Evolutionary conservation across 176 grass and related monocot genomes (phyloP).

Genomic region (Coix lacrymajobi): DNA sequence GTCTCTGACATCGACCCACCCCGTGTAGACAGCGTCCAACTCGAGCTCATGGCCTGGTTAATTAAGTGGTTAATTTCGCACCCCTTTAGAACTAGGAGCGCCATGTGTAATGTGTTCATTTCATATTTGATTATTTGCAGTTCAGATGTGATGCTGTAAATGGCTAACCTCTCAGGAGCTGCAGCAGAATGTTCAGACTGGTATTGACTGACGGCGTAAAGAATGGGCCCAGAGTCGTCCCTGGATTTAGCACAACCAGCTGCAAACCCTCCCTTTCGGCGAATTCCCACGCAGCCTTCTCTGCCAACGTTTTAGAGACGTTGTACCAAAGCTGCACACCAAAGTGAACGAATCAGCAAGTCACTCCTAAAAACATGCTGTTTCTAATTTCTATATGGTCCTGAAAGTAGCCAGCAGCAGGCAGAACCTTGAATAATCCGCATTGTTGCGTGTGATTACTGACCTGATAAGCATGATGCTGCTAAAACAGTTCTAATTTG

Average conservation of each 20-base stretch:
- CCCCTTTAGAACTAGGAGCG: background rate
- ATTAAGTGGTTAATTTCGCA: background rate
- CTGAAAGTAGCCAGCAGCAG: background rate
- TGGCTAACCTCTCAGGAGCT: slow-evolving; percentile 25
- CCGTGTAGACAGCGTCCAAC: slow-evolving; percentile 23
- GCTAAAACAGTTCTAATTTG: background rate
- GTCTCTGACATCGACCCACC: slow-evolving; percentile 50
- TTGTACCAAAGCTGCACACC: slow-evolving; percentile 44
- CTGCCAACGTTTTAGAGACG: slow-evolving; percentile 58
- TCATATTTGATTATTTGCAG: background rate
- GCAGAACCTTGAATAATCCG: background rate
- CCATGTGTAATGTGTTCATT: background rate
- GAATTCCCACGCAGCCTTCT: slow-evolving; percentile 59
- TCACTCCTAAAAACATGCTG: background rate
- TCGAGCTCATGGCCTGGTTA: slow-evolving; percentile 34
- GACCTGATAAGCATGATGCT: background rate
- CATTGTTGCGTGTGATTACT: background rate
- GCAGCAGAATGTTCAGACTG: slow-evolving; percentile 23
- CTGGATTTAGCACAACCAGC: slow-evolving; percentile 50
- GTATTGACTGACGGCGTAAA: slow-evolving; percentile 22
- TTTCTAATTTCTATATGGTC: background rate
- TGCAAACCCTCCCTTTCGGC: slow-evolving; percentile 37
- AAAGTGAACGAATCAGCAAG: background rate
- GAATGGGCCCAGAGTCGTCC: slow-evolving; percentile 38
- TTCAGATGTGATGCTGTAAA: background rate